Evolutionary conservation across 148 eudicot genomes (phyloP), one percentile per base, ranked within the genome.

Genomic region (Tetragonia tetragonoides): DNA sequence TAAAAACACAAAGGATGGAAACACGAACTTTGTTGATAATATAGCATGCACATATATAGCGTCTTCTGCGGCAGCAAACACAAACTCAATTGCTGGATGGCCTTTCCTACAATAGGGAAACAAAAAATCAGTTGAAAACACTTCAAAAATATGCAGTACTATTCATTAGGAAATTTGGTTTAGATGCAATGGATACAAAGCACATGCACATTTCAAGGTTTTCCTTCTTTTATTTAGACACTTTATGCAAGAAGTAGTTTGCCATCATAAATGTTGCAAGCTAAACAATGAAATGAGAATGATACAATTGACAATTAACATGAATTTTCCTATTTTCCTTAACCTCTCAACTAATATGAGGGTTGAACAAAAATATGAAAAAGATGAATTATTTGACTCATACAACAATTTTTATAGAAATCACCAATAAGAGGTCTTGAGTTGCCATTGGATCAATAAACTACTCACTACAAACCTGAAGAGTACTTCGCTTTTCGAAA

Each of bases 51-150:
- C 97, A 79, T 88, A 95, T 54, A 95, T 81, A 51, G 94, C 87
- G 78, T 95, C 99, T 84, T 95, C 99, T 16, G 88, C 89, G 65
- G 99, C 97, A 69, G 97, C 86, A 86, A 95, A 95, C 72, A 95
- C 83, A 73, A 92, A 92, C 85, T 92, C 97, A 80, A 89, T 83
- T 74, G 93, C 88, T 47, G 89, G 95, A 72, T 89, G 97, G 68
- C 98, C 98, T 86, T 85, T 92, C 98, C 98, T 95, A 83, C 84
- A 89, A 77, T 60, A 75, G 63, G 76, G 8, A 68, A 82, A 68
- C 70, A 18, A 76, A 47, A 56, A 9, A 28, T 44, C 18, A 24
- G 60, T 12, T 56, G 4, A 73, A 80, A 10, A 65, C 28, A 38
- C 38, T 62, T 38, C 49, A n/a, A 16, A 44, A 68, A 34, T 62